A percentile compares a stretch with the other conserved stretches of the same genome.
phyloP scores from a whole-genome alignment of 2,329 filamentous ascomycete species.

The Purpureocillium lavendulum region DNA sequence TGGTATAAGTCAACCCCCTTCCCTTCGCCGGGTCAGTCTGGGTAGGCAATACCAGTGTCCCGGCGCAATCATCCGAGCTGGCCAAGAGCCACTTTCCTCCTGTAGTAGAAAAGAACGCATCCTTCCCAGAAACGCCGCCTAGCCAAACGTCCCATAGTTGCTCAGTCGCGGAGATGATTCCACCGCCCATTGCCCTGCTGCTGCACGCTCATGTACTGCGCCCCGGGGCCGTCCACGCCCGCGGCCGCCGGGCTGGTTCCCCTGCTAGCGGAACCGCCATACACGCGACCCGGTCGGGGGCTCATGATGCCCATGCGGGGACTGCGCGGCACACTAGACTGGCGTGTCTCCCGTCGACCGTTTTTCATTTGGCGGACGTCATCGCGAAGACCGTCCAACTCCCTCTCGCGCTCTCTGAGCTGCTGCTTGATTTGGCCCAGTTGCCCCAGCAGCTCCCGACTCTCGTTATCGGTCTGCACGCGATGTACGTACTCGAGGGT shows the following conservation, averaged over 20 bases:
- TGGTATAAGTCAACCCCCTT: too few relatives aligned
- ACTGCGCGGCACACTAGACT: conserved; percentile 48
- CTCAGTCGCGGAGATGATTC: conserved; percentile 33
- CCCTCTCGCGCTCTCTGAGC: conserved; percentile 41
- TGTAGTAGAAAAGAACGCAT: too few relatives aligned
- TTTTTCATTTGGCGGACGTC: conserved; percentile 40
- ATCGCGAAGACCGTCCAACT: conserved; percentile 38
- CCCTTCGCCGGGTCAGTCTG: too few relatives aligned
- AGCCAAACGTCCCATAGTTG: conserved; percentile 4
- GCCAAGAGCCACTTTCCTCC: too few relatives aligned
- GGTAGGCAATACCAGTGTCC: too few relatives aligned
- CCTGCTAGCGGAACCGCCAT: conserved; percentile 33
- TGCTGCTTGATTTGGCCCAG: conserved; percentile 32
- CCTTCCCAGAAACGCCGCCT: neutral
- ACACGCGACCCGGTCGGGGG: conserved; percentile 28
- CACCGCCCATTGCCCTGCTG: conserved; percentile 31
- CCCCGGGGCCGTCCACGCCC: conserved; percentile 23
- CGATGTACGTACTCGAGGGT: conserved; percentile 39
- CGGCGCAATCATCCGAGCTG: too few relatives aligned
- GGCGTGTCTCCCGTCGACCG: conserved; percentile 46
- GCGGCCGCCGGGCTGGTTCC: conserved; percentile 40
- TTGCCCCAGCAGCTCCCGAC: conserved; percentile 24
- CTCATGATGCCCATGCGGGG: conserved; percentile 47
- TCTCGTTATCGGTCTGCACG: conserved; percentile 30
- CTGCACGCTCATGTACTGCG: conserved; percentile 28